Evolutionary conservation across 2,329 filamentous ascomycete species (phyloP).

Genomic region (Teratosphaeria gauchensis): DNA sequence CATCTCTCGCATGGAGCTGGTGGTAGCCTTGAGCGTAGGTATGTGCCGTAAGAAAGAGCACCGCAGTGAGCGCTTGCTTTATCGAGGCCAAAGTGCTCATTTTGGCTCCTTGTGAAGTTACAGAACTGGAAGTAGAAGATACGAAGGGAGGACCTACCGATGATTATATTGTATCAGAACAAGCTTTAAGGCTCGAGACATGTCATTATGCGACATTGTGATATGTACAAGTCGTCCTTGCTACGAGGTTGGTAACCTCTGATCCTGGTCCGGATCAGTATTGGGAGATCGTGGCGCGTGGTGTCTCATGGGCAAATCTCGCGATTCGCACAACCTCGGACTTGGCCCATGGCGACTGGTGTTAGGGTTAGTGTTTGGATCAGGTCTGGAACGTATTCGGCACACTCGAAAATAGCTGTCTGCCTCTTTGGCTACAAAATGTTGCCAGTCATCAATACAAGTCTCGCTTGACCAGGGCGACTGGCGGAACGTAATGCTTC

Average conservation of each 20-base stretch:
- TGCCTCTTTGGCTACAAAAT: too few species aligned
- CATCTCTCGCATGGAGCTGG: background rate
- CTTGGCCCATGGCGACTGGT: background rate
- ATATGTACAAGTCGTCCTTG: background rate
- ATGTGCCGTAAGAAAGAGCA: background rate
- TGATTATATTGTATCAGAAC: background rate
- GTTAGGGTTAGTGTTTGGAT: background rate
- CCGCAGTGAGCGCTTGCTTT: background rate
- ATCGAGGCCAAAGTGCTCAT: background rate
- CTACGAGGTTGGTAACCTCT: background rate
- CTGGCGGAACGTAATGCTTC: too few species aligned
- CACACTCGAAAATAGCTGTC: too few species aligned
- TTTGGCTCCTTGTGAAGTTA: background rate
- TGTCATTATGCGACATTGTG: background rate
- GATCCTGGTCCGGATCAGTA: background rate
- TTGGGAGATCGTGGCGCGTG: slow-evolving; percentile 20
- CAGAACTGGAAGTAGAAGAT: background rate
- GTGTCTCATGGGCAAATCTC: background rate
- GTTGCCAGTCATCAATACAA: too few species aligned
- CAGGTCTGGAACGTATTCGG: background rate
- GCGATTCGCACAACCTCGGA: background rate
- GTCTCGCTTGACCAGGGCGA: too few species aligned
- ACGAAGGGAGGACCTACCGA: background rate
- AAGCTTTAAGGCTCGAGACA: background rate
- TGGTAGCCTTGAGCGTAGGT: background rate